Base-by-base conservation (phyloP, 768 basidiomycete genomes). In the Strobilomyces dryophilus region DNA sequence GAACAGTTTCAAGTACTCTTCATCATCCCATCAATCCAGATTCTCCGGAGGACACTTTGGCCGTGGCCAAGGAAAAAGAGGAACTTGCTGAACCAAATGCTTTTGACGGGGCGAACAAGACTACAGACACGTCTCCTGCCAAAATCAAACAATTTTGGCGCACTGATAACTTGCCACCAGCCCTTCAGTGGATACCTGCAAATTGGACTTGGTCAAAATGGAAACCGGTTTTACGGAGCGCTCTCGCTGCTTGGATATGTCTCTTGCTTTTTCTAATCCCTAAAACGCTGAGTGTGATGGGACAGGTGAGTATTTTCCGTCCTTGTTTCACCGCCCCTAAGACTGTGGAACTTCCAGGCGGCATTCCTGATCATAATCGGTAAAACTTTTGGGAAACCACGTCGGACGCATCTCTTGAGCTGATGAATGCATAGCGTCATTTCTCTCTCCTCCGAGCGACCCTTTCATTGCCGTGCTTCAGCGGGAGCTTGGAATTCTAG, bases 381-480 rank as follows among this genome's bases (percentile, higher is more conserved):
- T 84, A 48, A 54, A n/a, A 62, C 43, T 11, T 17, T n/a, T 5
- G 9, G 17, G n/a, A 17, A 2, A 27, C 45, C 1, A 15, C 15
- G 37, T 10, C 14, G 6, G 1, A 20, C 5, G 3, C 24, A 51
- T 48, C 17, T 27, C 21, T 32, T 37, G 49, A 55, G 43, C 59
- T 42, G 10, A 45, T 47, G 18, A 2, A 46, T 17, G 1, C 50
- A 14, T 49, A 87, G 87, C 80, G 4, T 71, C 82, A 0, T 79
- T 89, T 56, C 58, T 90, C 4, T 84, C 84, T 4, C 84, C 88
- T 1, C 86, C 88, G 1, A 71, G 62, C 20, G 86, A 86, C 49
- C 83, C 85, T 1, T 87, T 89, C 60, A 70, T 85, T n/a, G 73
- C 77, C 5, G 83, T 85, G 4, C 62, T 87, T 14, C 87, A 89